phyloP scores from a whole-genome alignment of 768 basidiomycete species.

The Auriscalpium vulgare region DNA sequence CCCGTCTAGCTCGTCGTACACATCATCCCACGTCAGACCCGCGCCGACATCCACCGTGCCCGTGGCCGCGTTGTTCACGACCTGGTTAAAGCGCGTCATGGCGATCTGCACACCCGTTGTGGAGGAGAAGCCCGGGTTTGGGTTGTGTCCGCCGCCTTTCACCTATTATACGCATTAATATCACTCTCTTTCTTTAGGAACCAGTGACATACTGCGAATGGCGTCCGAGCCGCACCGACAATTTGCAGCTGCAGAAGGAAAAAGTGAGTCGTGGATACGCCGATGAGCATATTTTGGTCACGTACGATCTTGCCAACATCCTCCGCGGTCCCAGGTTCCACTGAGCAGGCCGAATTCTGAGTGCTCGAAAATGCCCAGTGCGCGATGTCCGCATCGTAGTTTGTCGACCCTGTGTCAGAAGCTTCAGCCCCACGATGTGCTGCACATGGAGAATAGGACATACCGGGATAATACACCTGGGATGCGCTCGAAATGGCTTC shows the following conservation, averaged over 20 bases:
- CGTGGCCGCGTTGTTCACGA: neutral
- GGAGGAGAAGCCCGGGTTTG: constrained; percentile 19
- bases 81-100: constrained; percentile 15
- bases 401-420: neutral
- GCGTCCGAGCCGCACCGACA: constrained; percentile 3
- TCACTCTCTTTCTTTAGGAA: neutral
- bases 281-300: neutral
- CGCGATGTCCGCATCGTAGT: constrained; percentile 5
- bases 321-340: constrained; percentile 16
- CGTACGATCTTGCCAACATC: constrained; percentile 15
- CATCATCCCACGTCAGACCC: constrained; percentile 22
- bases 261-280: neutral
- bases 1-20: constrained; percentile 14
- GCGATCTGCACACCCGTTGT: constrained; percentile 21
- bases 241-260: constrained; percentile 1
- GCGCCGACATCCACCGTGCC: constrained; percentile 15
- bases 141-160: constrained; percentile 21
- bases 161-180: neutral
- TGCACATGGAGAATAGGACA: neutral
- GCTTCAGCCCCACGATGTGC: neutral
- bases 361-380: constrained; percentile 9
- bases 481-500: constrained; percentile 1
- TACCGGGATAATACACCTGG: constrained; percentile 2
- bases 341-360: constrained; percentile 10
- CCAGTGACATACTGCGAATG: neutral